These are phyloP conservation scores for Cyclanthera cordifolia DNA, from an alignment of 306 rosid species.

Conservation along the genomic window DNA sequence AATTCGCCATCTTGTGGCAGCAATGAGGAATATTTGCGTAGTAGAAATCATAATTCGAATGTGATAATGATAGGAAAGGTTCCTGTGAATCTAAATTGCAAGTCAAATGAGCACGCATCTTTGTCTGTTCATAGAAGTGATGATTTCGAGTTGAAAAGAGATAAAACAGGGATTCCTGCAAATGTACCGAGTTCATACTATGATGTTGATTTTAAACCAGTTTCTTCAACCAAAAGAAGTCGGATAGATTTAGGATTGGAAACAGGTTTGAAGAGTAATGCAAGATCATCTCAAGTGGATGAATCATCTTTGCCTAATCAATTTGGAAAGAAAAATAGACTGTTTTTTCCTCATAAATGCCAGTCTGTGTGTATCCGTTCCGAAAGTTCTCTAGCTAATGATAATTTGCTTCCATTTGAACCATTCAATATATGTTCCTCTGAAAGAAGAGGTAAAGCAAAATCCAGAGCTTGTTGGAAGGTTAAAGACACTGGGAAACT, in stretches of 20 bases:
- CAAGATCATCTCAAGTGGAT: not conserved
- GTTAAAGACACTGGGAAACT: conserved; percentile 15
- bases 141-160: not conserved
- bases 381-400: not conserved
- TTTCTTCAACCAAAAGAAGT: not conserved
- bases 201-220: not conserved
- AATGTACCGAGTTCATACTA: not conserved
- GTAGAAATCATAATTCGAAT: not conserved
- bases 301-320: conserved; percentile 13
- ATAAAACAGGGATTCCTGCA: not conserved
- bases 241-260: conserved; percentile 5
- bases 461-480: not conserved
- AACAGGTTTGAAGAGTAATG: not conserved
- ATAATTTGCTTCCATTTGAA: conserved; percentile 2
- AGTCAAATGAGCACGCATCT: not conserved
- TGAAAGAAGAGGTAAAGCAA: conserved; percentile 1
- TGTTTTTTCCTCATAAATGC: not conserved
- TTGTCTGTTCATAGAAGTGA: not conserved
- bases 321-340: conserved; percentile 17
- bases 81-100: not conserved
- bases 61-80: conserved; percentile 11
- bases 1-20: not conserved
- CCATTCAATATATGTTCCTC: conserved; percentile 37
- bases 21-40: not conserved
- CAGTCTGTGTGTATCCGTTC: not conserved